Evolutionary conservation across 2,329 filamentous ascomycete genomes (phyloP).

Genomic region (Aspergillus costaricaensis): DNA sequence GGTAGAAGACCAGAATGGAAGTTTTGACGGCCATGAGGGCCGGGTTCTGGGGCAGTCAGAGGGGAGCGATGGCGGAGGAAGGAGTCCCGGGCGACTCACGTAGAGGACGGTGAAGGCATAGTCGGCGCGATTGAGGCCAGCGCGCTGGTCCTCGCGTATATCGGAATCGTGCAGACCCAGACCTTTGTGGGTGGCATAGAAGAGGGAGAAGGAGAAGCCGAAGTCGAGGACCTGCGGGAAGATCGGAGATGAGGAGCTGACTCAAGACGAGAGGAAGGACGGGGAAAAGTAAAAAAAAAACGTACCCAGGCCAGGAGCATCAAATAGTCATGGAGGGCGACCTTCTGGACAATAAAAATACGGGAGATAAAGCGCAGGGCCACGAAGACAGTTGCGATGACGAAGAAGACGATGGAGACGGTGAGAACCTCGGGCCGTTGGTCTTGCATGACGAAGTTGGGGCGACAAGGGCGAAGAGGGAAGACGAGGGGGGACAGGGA

Average conservation of each 20-base stretch:
- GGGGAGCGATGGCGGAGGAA: slow-evolving; percentile 11
- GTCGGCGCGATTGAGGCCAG: slow-evolving; percentile 49
- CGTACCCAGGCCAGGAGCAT: slow-evolving; percentile 76
- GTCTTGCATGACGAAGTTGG: slow-evolving; percentile 31
- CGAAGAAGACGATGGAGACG: slow-evolving; percentile 54
- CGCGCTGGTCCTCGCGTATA: slow-evolving; percentile 33
- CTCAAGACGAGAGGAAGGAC: not conserved
- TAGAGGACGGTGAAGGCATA: slow-evolving; percentile 65
- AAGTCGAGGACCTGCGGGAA: slow-evolving; percentile 43
- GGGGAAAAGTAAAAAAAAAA: slow-evolving; percentile 7
- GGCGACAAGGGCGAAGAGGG: not conserved
- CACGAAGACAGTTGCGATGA: slow-evolving; percentile 73
- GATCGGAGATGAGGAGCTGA: not conserved
- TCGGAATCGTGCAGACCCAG: slow-evolving; percentile 46
- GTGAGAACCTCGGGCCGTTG: slow-evolving; percentile 43
- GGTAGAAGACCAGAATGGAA: slow-evolving; percentile 88
- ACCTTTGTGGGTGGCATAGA: slow-evolving; percentile 46
- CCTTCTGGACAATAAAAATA: slow-evolving; percentile 68
- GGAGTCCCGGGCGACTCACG: slow-evolving; percentile 38
- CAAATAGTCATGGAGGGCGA: slow-evolving; percentile 77
- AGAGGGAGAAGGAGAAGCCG: slow-evolving; percentile 50
- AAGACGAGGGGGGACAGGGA: not conserved
- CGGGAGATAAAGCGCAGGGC: slow-evolving; percentile 72
- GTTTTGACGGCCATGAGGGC: slow-evolving; percentile 89
- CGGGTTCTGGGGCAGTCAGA: slow-evolving; percentile 64